phyloP scores from a whole-genome alignment of 441 rosid species.

The Pelargonium exstipulatum region DNA sequence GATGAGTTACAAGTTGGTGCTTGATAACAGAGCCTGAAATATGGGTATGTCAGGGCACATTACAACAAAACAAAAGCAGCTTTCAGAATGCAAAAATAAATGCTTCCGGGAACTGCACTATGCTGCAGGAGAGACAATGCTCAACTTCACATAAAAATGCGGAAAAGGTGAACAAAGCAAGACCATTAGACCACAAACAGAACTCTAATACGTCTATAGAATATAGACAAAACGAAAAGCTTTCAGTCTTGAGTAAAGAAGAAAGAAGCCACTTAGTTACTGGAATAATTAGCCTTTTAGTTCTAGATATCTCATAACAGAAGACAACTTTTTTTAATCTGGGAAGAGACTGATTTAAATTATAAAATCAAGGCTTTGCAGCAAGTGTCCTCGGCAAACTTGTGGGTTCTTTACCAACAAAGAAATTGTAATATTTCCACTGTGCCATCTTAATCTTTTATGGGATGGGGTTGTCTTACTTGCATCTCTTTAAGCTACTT shows the following conservation, averaged over 20 bases:
- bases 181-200: neutral
- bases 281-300: neutral
- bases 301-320: neutral
- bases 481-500: neutral
- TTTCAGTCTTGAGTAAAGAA: neutral
- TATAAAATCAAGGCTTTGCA: neutral
- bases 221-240: neutral
- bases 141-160: neutral
- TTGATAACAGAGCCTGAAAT: conserved; percentile 43
- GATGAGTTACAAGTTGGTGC: conserved; percentile 94
- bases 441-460: neutral
- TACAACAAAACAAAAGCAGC: neutral
- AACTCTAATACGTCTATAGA: neutral
- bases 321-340: neutral
- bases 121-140: conserved; percentile 2
- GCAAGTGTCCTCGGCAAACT: no score
- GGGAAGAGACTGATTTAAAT: neutral
- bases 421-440: no score
- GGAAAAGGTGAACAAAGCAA: neutral
- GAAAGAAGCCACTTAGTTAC: neutral
- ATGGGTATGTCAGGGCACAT: conserved; percentile 2
- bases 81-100: neutral
- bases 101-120: conserved; percentile 2
- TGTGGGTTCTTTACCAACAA: no score
- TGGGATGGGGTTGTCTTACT: neutral